These are phyloP conservation scores for Lyophyllum decastes DNA, from an alignment of 768 basidiomycete species.

Conservation along the genomic window DNA sequence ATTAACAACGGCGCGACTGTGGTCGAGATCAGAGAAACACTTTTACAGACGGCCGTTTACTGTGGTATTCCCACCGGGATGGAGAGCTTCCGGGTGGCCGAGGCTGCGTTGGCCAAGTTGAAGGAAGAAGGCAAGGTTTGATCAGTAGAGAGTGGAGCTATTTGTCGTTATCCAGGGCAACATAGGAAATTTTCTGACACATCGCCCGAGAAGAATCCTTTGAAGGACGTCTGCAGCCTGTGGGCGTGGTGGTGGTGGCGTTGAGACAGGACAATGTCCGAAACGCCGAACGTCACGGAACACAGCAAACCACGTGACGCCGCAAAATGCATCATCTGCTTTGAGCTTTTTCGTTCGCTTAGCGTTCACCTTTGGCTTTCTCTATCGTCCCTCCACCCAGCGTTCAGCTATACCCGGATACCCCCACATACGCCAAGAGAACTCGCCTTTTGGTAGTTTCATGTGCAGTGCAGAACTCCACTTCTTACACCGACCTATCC, in stretches of 20 bases:
- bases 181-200: background rate
- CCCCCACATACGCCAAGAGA: constrained; percentile 4
- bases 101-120: constrained; percentile 38
- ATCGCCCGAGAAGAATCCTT: background rate
- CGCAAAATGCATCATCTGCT: background rate
- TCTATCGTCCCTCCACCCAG: background rate
- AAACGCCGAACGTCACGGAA: background rate
- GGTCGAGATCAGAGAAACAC: constrained; percentile 43
- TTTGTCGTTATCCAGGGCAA: background rate
- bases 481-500: constrained; percentile 3
- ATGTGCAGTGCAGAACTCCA: constrained; percentile 13
- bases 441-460: constrained; percentile 10
- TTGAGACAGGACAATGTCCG: background rate
- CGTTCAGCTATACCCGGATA: constrained; percentile 16
- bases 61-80: constrained; percentile 45
- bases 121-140: constrained; percentile 35
- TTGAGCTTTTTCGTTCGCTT: background rate
- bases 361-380: constrained; percentile 1
- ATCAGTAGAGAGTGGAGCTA: too few species aligned
- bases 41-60: constrained; percentile 44
- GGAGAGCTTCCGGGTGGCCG: constrained; percentile 40
- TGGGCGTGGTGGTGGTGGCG: too few species aligned
- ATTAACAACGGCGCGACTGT: constrained; percentile 45
- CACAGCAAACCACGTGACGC: background rate
- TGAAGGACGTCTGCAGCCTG: background rate